Evolutionary conservation across 2,329 filamentous ascomycete genomes (phyloP), one percentile per base, ranked within the genome.

Genomic region (Alternaria tenuissima): DNA sequence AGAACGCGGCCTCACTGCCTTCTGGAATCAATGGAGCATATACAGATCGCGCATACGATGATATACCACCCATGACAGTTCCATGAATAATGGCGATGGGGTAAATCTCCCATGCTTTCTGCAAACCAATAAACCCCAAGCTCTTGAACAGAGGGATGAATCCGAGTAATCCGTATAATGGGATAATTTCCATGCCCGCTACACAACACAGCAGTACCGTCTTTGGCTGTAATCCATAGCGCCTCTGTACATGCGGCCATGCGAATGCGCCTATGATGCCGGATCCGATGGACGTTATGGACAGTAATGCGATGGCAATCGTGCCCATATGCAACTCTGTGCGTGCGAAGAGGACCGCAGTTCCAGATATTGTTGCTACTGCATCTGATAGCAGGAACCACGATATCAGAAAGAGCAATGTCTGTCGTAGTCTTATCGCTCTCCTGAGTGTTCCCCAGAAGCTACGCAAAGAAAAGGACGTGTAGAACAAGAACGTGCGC

Each of bases 361-460:
- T 97, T n/a, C 92, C 94, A 24, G 92, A 94, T 1, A 96, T 93
- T 0, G 94, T 97, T 3, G 94, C 94, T 61, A 97, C 91, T 24
- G 92, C 92, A 72, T 98, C 94, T 2, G 92, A 96, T 3, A 97
- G 85, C 14, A 97, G 84, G 73, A 98, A 97, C 94, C 94, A 98
- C 6, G 91, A 91, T 3, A 86, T 85, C 9, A 97, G 85, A 74
- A 94, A 94, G 5, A 93, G 80, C 47, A 89, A 81, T n/a, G 91
- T 89, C 69, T 94, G 91, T 5, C 86, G 78, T 3, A 94, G 83
- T 14, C 86, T 85, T 16, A 88, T 80, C 1, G 93, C 93, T 38
- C 91, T 85, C 68, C 87, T 86, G 3, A 94, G 81, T 0, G 94
- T 97, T 56, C 87, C 87, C 75, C 90, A 95, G 5, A 97, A 85